phyloP scores from a whole-genome alignment of 2,329 filamentous ascomycete genomes.

The Fusarium tjaetaba region DNA sequence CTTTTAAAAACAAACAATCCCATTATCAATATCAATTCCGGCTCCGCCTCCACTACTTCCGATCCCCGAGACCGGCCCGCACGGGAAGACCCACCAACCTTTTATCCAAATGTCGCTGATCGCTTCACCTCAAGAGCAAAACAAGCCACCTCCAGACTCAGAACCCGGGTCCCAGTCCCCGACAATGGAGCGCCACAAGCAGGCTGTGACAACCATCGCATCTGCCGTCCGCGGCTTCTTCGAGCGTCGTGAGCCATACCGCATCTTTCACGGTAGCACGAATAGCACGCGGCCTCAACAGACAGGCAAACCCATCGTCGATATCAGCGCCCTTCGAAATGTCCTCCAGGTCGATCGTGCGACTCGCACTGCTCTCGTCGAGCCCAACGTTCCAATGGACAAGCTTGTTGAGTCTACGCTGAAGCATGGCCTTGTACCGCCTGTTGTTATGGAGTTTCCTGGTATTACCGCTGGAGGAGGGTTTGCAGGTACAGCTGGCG shows the following conservation, averaged over 20 bases:
- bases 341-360: slow-evolving; percentile 68
- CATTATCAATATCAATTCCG: not conserved
- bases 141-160: slow-evolving; percentile 5
- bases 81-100: slow-evolving; percentile 27
- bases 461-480: slow-evolving; percentile 76
- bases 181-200: slow-evolving; percentile 57
- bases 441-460: slow-evolving; percentile 76
- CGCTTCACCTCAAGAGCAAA: slow-evolving; percentile 5
- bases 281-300: slow-evolving; percentile 74
- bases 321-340: slow-evolving; percentile 72
- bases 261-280: slow-evolving; percentile 80
- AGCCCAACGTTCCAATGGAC: slow-evolving; percentile 78
- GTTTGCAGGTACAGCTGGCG: slow-evolving; percentile 72
- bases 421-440: slow-evolving; percentile 65
- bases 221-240: slow-evolving; percentile 57
- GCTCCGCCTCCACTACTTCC: slow-evolving; percentile 35
- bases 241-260: slow-evolving; percentile 63
- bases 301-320: slow-evolving; percentile 65
- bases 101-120: slow-evolving; percentile 26
- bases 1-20: not conserved
- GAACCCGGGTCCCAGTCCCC: not conserved
- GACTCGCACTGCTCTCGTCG: slow-evolving; percentile 67
- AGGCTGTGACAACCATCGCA: slow-evolving; percentile 55
- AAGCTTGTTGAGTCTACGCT: slow-evolving; percentile 67
- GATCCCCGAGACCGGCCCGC: slow-evolving; percentile 28